Evolutionary conservation across 2,329 filamentous ascomycete genomes (phyloP), one percentile per base, ranked within the genome.

Genomic region (Xylariaceae sp.): DNA sequence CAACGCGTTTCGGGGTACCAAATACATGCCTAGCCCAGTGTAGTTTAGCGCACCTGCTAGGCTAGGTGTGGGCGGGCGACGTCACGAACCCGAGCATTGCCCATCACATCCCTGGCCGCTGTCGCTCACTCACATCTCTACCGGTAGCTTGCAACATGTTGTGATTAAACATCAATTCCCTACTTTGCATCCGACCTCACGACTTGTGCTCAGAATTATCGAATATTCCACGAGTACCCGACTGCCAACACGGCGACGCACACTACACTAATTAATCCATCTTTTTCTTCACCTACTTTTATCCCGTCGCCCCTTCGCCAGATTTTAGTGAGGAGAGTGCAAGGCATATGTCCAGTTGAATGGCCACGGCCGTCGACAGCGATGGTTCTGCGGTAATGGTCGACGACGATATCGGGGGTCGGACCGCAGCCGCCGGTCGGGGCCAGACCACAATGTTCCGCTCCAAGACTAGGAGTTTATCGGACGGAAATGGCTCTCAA

Each of bases 401-500:
- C 21, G 61, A 66, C 51, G 65, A 66, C 34, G 65, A 67, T 41
- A 55, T 53, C 18, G 60, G 56, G 22, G 46, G 44, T 21, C 56
- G 54, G 5, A 55, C 48, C 22, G 49, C 26, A 7, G 53, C 46
- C 19, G 43, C 44, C 22, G 26, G 45, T 30, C 58, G 58, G 13
- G 63, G 67, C 52, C 57, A 61, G 32, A 55, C 60, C 43, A 59
- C 77, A 55, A 76, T 77, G 37, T 64, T 74, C 54, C 43, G 51
- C 19, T 68, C 71, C 52, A 86, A 83, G 69, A 75, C 80, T 37
- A 76, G 85, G 58, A 87, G 85, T 47, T 70, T 88, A 56, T 87
- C 86, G 4, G 85, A 88, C 67, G 80, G 82, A 44, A 77, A 76
- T 57, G 73, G 73, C 57, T 80, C 83, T 8, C 81, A 78, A 59